Evolutionary conservation across 768 basidiomycete species (phyloP), one percentile per base, ranked within the genome.

Genomic region (Rhodocollybia butyracea): DNA sequence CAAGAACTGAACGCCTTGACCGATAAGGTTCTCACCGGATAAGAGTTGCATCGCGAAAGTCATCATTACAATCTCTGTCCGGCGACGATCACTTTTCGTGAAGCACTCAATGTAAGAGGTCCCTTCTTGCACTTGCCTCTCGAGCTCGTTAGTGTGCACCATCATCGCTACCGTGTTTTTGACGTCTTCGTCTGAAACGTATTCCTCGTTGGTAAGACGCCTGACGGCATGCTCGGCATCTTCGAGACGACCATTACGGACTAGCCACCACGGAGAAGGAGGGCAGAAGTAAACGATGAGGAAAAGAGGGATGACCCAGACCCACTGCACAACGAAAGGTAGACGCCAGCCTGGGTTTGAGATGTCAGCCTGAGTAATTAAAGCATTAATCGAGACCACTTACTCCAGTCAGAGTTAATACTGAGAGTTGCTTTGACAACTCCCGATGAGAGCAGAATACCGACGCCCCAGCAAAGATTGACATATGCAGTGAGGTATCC

Each of bases 51-150:
- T 63, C 1, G 64, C 64, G 42, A 65, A 65, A 13, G 61, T 60
- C 64, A 65, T 65, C 64, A 65, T 63, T 5, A 63, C 62, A 26
- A 64, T 63, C 52, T 64, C 63, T 12, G 63, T 64, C 29, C 63
- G 51, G 31, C 63, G 47, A 31, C 45, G 30, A 46, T 64, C 63
- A 46, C 59, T 60, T 1, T 59, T 58, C 1, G 26, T 52, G 53
- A 64, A 64, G 42, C 63, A 63, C 32, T 64, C 51, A 13, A 64
- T 15, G 34, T 64, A 64, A 12, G 60, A 50, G 32, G 63, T 63
- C 1, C 63, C 63, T 7, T n/a, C 58, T 30, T 61, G 58, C 4
- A 58, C 55, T 56, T 64, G 52, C 27, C 57, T 57, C 58, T 64
- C 63, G 22, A 64, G 34, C 10, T 59, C 63, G 10, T 59, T 64